These are phyloP conservation scores for Pistacia vera DNA, from an alignment of 345 rosid genomes.

Conservation along the genomic window DNA sequence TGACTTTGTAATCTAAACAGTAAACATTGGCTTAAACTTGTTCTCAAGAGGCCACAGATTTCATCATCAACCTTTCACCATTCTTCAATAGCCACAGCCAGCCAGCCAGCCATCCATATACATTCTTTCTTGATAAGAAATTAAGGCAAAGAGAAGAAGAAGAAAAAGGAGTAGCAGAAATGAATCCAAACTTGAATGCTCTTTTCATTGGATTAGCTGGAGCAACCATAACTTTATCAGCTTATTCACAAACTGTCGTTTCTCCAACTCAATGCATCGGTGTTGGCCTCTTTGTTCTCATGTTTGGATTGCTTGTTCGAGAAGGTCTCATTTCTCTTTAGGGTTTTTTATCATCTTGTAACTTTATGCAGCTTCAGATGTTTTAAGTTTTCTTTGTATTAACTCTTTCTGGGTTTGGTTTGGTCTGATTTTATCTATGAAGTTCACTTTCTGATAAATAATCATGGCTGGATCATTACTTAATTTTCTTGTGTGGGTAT, in stretches of 20 bases:
- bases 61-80: neutral
- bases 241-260: slow-evolving; percentile 64
- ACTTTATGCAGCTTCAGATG: too few species aligned
- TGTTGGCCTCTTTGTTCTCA: slow-evolving; percentile 65
- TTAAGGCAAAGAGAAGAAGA: neutral
- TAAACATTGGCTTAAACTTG: neutral
- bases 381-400: neutral
- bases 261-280: slow-evolving; percentile 59
- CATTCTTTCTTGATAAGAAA: neutral
- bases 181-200: slow-evolving; percentile 54
- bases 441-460: too few species aligned
- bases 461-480: too few species aligned
- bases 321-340: slow-evolving; percentile 75
- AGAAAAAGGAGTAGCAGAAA: slow-evolving; percentile 11
- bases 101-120: neutral
- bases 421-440: too few species aligned
- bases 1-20: neutral
- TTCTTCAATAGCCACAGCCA: neutral
- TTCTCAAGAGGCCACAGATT: neutral
- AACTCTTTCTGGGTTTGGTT: neutral
- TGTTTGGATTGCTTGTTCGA: slow-evolving; percentile 68
- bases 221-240: slow-evolving; percentile 70
- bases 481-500: too few species aligned
- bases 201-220: slow-evolving; percentile 70
- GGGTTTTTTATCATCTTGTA: neutral